Evolutionary conservation across 345 rosid species (phyloP), one percentile per base, ranked within the genome.

Genomic region (rapeseed (Brassica napus)): DNA sequence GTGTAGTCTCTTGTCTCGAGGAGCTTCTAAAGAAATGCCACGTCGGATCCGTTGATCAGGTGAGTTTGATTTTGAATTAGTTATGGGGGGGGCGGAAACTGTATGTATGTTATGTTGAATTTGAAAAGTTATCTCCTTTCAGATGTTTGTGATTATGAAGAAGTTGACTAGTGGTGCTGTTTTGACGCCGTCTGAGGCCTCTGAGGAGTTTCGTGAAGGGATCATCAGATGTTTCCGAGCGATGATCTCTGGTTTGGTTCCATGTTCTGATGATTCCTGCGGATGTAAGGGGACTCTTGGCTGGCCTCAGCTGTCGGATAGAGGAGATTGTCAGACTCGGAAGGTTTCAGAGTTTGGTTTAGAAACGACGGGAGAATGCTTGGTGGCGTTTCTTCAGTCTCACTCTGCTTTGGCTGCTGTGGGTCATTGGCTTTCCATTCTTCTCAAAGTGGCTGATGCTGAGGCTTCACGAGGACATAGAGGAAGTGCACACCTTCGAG

Each of bases 391-490:
- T 90, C 87, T 95, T 74, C 97, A 86, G 83, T 90, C 97, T 26
- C 90, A 86, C 79, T 57, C 83, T 74, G 97, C 98, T 78, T 83
- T 86, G 5, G 85, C 89, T 74, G 97, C 94, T 79, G 88, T 94
- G 70, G 98, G 98, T 68, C 97, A 92, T 84, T 92, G 95, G 98
- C 88, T 94, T 14, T 94, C 98, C 10, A 91, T 91, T 83, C 93
- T 94, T 72, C 92, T 92, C 75, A 84, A 94, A 83, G 98, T 91
- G 79, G 97, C 97, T 77, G 98, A 91, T 84, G 80, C 79, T 49
- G 98, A 94, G 86, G 95, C 87, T 80, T 80, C 74, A 28, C 88
- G 89, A 37, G 98, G 98, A 81, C 98, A 88, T 79, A 87, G 84
- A 76, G 98, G 98, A 79, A 90, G 88, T 81, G 94, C 90, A 18